phyloP scores from a whole-genome alignment of 2,329 filamentous ascomycete genomes.

The Paraphoma sp. region DNA sequence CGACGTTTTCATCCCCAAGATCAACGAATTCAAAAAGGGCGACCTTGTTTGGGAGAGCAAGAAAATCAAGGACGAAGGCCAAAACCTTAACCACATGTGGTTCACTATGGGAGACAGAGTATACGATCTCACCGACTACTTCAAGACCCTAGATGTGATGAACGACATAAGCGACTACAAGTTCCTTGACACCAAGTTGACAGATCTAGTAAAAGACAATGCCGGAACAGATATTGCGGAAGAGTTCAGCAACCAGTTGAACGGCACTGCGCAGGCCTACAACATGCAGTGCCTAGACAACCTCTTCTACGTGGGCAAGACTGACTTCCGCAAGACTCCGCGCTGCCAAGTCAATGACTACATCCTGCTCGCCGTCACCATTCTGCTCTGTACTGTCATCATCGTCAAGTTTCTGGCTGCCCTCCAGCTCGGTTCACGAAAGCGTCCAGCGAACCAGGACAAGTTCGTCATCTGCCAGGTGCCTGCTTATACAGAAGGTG shows the following conservation, averaged over 20 bases:
- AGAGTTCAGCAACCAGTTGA: conserved; percentile 65
- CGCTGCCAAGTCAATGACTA: conserved; percentile 90
- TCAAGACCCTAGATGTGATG: conserved; percentile 72
- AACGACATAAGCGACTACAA: conserved; percentile 65
- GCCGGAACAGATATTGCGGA: conserved; percentile 80
- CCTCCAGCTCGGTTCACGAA: conserved; percentile 90
- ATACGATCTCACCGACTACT: conserved; percentile 93
- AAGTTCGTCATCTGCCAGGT: conserved; percentile 99
- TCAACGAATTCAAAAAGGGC: conserved; percentile 87
- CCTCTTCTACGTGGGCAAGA: conserved; percentile 80
- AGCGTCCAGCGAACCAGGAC: conserved; percentile 87
- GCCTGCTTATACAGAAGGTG: conserved; percentile 96
- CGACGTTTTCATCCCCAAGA: conserved; percentile 74
- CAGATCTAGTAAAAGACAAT: conserved; percentile 73
- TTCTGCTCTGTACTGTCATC: conserved; percentile 82
- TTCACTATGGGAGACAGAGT: conserved; percentile 76
- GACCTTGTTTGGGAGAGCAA: conserved; percentile 74
- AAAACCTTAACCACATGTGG: conserved; percentile 75
- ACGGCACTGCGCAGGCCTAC: conserved; percentile 64
- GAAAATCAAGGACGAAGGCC: conserved; percentile 69
- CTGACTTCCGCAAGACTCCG: conserved; percentile 80
- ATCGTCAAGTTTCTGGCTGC: conserved; percentile 89
- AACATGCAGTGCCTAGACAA: conserved; percentile 83
- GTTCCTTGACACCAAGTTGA: conserved; percentile 75
- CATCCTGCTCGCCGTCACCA: conserved; percentile 84